Percentiles rank a stretch among this genome's conserved stretches.
Conservation (phyloP, 2,329 filamentous ascomycete species). For the Albophoma yamanashiensis region DNA sequence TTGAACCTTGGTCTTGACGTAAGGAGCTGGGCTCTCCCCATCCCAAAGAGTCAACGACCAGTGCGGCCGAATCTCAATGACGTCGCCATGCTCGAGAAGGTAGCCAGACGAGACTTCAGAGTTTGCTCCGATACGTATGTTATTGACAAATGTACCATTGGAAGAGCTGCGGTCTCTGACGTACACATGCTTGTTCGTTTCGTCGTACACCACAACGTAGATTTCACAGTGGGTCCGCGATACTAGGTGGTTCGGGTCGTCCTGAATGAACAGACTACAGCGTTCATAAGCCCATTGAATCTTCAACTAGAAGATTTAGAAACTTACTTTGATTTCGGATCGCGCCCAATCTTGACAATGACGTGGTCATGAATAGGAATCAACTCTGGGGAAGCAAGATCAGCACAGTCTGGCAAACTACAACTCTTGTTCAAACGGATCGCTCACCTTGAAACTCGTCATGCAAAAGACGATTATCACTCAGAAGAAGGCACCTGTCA, state of each 20-base stretch:
- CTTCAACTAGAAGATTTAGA: not conserved
- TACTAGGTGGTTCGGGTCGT: constrained; percentile 25
- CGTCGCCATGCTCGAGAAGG: constrained; percentile 40
- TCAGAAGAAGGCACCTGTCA: not conserved
- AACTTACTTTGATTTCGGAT: constrained; percentile 21
- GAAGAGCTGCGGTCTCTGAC: constrained; percentile 44
- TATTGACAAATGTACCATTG: constrained; percentile 44
- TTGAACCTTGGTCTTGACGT: constrained; percentile 19
- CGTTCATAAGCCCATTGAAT: constrained; percentile 6
- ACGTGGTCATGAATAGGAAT: constrained; percentile 18
- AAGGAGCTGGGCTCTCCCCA: constrained; percentile 9
- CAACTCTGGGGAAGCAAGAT: constrained; percentile 8
- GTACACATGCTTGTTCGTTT: constrained; percentile 33
- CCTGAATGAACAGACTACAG: constrained; percentile 25
- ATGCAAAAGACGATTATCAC: not conserved
- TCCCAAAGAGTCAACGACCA: constrained; percentile 26
- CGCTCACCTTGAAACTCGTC: constrained; percentile 1
- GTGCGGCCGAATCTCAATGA: constrained; percentile 28
- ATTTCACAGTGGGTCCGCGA: constrained; percentile 46
- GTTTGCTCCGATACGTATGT: constrained; percentile 27
- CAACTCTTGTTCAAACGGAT: not conserved
- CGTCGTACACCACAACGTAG: constrained; percentile 42
- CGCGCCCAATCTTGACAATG: constrained; percentile 24
- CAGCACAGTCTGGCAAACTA: not conserved
- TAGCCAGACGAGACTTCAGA: constrained; percentile 27